These are phyloP conservation scores for Uncinocarpus reesii DNA, from an alignment of 2,329 filamentous ascomycete genomes.

Conservation along the genomic window DNA sequence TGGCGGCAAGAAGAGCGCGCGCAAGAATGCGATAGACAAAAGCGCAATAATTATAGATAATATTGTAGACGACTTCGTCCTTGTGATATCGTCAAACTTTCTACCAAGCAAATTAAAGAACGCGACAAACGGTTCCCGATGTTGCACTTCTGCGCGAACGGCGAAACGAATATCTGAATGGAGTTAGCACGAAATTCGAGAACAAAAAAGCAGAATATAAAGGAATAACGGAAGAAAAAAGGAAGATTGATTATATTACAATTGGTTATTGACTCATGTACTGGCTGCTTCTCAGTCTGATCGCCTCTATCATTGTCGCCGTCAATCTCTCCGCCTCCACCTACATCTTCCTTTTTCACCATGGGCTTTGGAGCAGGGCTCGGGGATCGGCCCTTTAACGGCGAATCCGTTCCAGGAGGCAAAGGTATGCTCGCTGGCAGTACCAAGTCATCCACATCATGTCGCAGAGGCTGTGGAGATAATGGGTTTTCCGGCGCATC, in stretches of 20 bases:
- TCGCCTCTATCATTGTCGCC: conserved; percentile 4
- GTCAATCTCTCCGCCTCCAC: not conserved
- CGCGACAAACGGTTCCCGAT: conserved; percentile 73
- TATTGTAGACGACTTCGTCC: conserved; percentile 59
- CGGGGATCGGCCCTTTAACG: conserved; percentile 47
- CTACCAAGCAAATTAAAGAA: conserved; percentile 54
- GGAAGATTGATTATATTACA: conserved; percentile 35
- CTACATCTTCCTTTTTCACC: conserved; percentile 20
- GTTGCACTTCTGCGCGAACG: conserved; percentile 76
- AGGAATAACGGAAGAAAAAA: conserved; percentile 21
- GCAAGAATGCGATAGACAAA: conserved; percentile 54
- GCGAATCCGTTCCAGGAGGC: conserved; percentile 45
- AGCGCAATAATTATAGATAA: conserved; percentile 52
- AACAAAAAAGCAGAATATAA: not conserved
- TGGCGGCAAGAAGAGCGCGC: conserved; percentile 59
- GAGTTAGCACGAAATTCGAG: conserved; percentile 25
- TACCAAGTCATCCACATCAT: conserved; percentile 40
- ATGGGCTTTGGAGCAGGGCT: conserved; percentile 38
- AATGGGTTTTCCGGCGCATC: conserved; percentile 41
- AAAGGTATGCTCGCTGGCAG: conserved; percentile 49
- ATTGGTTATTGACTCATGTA: conserved; percentile 35
- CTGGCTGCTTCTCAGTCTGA: conserved; percentile 7
- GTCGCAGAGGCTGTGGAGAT: conserved; percentile 20
- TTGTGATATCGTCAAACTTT: conserved; percentile 52
- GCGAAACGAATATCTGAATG: conserved; percentile 73